Evolutionary conservation across 306 rosid species (phyloP).

Genomic region (Fagus sylvatica): DNA sequence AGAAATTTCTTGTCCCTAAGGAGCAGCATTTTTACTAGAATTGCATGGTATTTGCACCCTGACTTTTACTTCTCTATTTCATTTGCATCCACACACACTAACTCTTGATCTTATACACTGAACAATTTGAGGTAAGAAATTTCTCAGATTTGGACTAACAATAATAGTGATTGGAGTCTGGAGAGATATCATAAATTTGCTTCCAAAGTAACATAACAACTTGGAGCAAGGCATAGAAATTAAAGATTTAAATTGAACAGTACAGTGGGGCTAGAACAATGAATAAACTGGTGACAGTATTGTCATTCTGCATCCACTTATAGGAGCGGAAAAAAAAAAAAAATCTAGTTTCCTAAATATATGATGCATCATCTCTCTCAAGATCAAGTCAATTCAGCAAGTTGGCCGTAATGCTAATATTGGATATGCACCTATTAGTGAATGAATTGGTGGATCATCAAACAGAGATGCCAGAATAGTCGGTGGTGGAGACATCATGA

Average conservation of each 20-base stretch:
- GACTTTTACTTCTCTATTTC: no score
- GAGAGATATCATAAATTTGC: background rate
- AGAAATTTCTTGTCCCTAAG: no score
- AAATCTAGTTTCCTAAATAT: background rate
- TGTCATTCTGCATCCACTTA: background rate
- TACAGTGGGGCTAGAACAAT: background rate
- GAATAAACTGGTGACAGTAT: background rate
- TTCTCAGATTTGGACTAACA: background rate
- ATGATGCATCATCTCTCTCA: background rate
- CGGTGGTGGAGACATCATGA: conserved; percentile 46
- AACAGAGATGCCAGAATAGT: conserved; percentile 40
- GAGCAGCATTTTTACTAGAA: no score
- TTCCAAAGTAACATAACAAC: background rate
- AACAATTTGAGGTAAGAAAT: background rate
- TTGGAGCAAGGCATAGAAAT: background rate
- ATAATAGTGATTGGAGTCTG: background rate
- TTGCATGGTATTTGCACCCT: no score
- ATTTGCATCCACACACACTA: no score
- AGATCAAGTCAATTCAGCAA: background rate
- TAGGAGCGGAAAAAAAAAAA: background rate
- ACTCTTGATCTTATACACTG: background rate
- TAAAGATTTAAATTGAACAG: background rate
- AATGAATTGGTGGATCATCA: conserved; percentile 22
- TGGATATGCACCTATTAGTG: conserved; percentile 11
- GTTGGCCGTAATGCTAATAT: background rate